These are phyloP conservation scores for Coniella lustricola DNA, from an alignment of 2,329 filamentous ascomycete genomes.

Conservation along the genomic window DNA sequence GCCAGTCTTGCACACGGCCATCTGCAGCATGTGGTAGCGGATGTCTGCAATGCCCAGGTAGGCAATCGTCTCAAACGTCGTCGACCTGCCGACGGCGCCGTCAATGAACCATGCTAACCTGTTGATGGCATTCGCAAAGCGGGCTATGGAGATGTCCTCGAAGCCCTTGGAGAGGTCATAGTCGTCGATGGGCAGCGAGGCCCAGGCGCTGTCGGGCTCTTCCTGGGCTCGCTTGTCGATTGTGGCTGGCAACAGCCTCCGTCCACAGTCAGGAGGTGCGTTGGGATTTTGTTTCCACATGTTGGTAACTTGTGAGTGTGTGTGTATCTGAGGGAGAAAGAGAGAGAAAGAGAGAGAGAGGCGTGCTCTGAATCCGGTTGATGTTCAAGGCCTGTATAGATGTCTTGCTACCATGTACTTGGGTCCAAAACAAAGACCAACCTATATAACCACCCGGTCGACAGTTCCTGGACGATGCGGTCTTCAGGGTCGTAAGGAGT, in stretches of 20 bases:
- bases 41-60: conserved; percentile 19
- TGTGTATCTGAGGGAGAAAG: too few relatives aligned
- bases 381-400: too few relatives aligned
- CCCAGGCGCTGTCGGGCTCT: conserved; percentile 17
- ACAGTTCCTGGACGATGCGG: too few relatives aligned
- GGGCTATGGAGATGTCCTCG: conserved; percentile 18
- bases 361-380: too few relatives aligned
- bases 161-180: conserved; percentile 20
- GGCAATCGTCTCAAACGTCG: conserved; percentile 17
- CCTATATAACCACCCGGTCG: too few relatives aligned
- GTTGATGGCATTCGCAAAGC: conserved; percentile 20
- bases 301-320: too few relatives aligned
- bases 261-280: conserved; percentile 7
- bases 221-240: conserved; percentile 18
- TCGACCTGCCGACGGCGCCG: conserved; percentile 14
- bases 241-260: conserved; percentile 15
- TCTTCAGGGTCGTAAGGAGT: too few relatives aligned
- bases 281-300: neutral
- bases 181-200: conserved; percentile 20
- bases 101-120: conserved; percentile 19
- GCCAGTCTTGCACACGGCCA: conserved; percentile 21
- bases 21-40: conserved; percentile 20
- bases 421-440: too few relatives aligned
- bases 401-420: too few relatives aligned
- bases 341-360: too few relatives aligned